These are phyloP conservation scores for Mycosphaerella arachidis DNA, from an alignment of 2,329 filamentous ascomycete species.

Conservation along the genomic window DNA sequence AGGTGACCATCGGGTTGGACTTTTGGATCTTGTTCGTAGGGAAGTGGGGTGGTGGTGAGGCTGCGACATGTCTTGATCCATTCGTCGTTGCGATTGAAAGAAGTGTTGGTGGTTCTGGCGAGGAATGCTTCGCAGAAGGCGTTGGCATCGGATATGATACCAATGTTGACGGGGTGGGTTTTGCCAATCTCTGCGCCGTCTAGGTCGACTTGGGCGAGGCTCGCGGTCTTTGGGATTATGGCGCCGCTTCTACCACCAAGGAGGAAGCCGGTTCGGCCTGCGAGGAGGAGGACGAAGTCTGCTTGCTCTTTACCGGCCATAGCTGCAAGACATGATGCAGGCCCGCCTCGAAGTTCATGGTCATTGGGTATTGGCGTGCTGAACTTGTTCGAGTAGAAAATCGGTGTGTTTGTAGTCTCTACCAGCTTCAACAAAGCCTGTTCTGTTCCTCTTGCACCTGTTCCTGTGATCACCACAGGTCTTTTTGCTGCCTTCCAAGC, in stretches of 20 bases:
- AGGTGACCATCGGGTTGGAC: constrained; percentile 31
- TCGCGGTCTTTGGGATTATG: constrained; percentile 36
- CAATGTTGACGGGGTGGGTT: constrained; percentile 36
- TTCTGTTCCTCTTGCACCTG: constrained; percentile 32
- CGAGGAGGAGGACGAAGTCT: constrained; percentile 42
- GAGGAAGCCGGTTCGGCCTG: constrained; percentile 17
- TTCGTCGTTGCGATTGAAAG: constrained; percentile 15
- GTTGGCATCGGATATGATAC: constrained; percentile 39
- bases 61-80: constrained; percentile 29
- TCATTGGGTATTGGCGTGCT: constrained; percentile 28
- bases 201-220: constrained; percentile 41
- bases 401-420: constrained; percentile 35
- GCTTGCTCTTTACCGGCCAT: constrained; percentile 34
- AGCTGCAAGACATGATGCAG: constrained; percentile 33
- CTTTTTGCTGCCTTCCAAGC: constrained; percentile 35
- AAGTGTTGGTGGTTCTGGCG: constrained; percentile 4
- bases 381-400: constrained; percentile 41
- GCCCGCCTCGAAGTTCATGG: constrained; percentile 35
- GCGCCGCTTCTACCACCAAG: constrained; percentile 16
- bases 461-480: constrained; percentile 42
- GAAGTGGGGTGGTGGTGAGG: constrained; percentile 23
- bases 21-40: constrained; percentile 23
- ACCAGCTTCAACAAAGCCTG: constrained; percentile 33
- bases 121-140: constrained; percentile 30
- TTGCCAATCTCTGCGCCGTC: constrained; percentile 43